Evolutionary conservation across 1,284 basidiomycete species (phyloP), one percentile per base, ranked within the genome.

Genomic region (Ganoderma sinense): DNA sequence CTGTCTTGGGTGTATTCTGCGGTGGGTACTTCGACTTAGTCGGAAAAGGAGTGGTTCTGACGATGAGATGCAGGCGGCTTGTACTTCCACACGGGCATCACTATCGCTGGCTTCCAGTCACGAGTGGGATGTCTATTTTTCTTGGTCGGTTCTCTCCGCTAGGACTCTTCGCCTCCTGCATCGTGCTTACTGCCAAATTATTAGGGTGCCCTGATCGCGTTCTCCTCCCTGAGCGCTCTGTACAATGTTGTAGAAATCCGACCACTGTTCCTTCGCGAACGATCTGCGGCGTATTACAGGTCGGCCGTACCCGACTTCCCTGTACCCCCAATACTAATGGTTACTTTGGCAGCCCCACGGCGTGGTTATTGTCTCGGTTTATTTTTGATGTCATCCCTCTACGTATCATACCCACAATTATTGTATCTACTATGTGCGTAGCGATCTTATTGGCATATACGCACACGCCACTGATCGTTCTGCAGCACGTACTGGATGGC

Each of bases 101-200:
- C 89, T 1, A 97, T 97, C 69, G 93, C 94, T 29, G 96, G 96
- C 0, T 97, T 97, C 86, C 96, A 97, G 80, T 95, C 92, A 26
- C 87, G 95, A 51, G 88, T 97, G n/a, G 96, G 96, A 36, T 94
- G 91, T 72, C 80, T 97, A 62, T 97, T 97, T 85, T 97, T 97
- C 88, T 80, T 97, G 76, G 94, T 93, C 73, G 69, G 88, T 81
- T 26, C 18, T 43, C 6, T n/a, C 55, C 29, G n/a, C 40, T 53
- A 31, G 62, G 41, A 11, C 31, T 39, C 13, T 23, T 31, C 39
- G 18, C 33, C 56, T 53, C n/a, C 26, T 55, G 67, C 11, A 64
- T 43, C 31, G 45, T n/a, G 64, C 45, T 51, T 59, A n/a, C 23
- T 20, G 59, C 6, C 70, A 14, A 51, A 26, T 23, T 26, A 11